phyloP scores from a whole-genome alignment of 306 rosid genomes.

The Begonia fuchsioides region DNA sequence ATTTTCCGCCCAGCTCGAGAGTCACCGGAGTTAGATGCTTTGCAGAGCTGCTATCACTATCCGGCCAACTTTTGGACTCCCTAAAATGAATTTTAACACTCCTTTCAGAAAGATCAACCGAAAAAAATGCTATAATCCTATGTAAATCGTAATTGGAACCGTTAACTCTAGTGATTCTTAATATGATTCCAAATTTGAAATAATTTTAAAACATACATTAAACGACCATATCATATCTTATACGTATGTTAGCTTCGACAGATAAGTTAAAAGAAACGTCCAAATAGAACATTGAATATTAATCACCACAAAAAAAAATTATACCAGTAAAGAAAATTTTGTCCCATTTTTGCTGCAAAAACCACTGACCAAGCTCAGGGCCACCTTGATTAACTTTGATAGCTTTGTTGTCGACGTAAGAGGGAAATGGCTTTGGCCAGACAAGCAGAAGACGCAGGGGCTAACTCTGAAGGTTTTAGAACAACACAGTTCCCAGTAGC shows the following conservation, averaged over 20 bases:
- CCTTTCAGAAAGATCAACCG: too few relatives aligned
- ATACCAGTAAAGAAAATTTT: conserved; percentile 70
- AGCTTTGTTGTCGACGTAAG: conserved; percentile 38
- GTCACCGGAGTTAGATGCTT: conserved; percentile 55
- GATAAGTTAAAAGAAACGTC: too few relatives aligned
- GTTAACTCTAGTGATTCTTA: too few relatives aligned
- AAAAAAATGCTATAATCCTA: too few relatives aligned
- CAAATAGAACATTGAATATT: too few relatives aligned
- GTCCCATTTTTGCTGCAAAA: conserved; percentile 43
- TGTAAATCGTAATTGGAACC: too few relatives aligned
- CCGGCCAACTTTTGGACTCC: conserved; percentile 40
- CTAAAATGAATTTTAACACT: conserved; percentile 8
- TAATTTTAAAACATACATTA: too few relatives aligned
- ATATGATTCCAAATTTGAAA: too few relatives aligned
- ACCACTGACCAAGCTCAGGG: conserved; percentile 23
- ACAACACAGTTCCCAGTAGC: conserved; percentile 63
- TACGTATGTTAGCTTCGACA: too few relatives aligned
- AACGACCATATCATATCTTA: too few relatives aligned
- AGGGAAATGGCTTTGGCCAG: conserved; percentile 23
- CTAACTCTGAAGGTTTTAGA: conserved; percentile 54
- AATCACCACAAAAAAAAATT: too few relatives aligned
- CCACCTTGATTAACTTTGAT: conserved; percentile 53
- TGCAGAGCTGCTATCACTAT: conserved; percentile 51
- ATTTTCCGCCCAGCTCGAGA: conserved; percentile 59
- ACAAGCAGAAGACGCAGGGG: conserved; percentile 36